Evolutionary conservation across 768 basidiomycete species (phyloP), one percentile per base, ranked within the genome.

Genomic region (Mycena filopes): DNA sequence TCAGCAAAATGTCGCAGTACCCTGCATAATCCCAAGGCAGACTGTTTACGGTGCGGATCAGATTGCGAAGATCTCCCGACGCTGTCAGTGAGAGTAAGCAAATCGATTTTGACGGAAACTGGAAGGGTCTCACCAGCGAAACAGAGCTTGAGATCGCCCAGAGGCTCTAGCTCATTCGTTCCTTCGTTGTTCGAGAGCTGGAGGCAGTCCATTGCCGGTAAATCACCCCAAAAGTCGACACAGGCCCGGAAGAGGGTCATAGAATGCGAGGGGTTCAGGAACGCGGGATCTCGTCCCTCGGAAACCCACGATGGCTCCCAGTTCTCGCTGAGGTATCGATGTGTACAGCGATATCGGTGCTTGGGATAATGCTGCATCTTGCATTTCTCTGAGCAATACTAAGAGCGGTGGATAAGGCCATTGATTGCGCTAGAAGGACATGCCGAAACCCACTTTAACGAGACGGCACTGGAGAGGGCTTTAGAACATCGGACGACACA

Each of bases 1-100:
- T 83, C 48, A 84, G 26, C 10, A 83, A 71, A 21, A 83, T 73
- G 47, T 82, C 76, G 60, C 80, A 75, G 54, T 73, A 78, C 11
- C 82, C 81, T 0, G 67, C 41, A 55, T 80, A 82, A 40, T 74
- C 72, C 31, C 66, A 69, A 7, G 82, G 81, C 20, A 83, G 70
- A 38, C 67, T 70, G 65, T 83, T 83, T 36, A 79, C 66, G 6
- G 76, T 76, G 42, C 67, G 72, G 49, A 77, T 69, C n/a, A 77
- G 55, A 63, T 75, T 77, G 33, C 77, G 74, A 49, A 78, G 66
- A 43, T 77, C 76, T 15, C 75, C 72, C 18, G 73, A 74, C 2
- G 73, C 74, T 76, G 20, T 6, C 12, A 15, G 9, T 11, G 23
- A 36, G 16, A 47, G 23, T 15, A 15, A n/a, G n/a, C 29, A 54